Evolutionary conservation across 345 rosid species (phyloP).

Genomic region (Syzygium jambos): DNA sequence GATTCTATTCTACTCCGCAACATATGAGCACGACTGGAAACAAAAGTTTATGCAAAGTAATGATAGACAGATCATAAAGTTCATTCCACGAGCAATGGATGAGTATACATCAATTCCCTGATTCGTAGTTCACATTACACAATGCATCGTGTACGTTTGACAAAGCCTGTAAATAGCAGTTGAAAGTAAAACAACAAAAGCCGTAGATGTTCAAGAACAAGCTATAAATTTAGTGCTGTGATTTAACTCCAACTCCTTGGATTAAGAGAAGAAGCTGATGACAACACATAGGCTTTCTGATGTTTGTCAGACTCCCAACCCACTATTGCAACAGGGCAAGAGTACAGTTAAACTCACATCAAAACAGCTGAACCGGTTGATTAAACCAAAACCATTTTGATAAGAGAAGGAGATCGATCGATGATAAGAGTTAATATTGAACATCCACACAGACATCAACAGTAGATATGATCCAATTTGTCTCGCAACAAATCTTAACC

Average conservation of each 20-base stretch:
- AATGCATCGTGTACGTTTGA: not conserved
- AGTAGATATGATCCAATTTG: not conserved
- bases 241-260: slow-evolving; percentile 3
- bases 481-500: not conserved
- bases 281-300: not conserved
- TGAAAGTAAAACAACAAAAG: not conserved
- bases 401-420: not conserved
- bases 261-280: slow-evolving; percentile 6
- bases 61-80: not conserved
- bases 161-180: not conserved
- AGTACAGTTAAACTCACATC: slow-evolving; percentile 4
- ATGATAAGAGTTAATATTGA: not conserved
- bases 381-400: not conserved
- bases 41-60: not conserved
- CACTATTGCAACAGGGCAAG: not conserved
- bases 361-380: not conserved
- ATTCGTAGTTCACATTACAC: not conserved
- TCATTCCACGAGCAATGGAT: not conserved
- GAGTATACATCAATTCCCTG: not conserved
- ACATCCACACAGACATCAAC: not conserved
- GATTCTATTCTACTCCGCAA: not conserved
- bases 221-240: not conserved
- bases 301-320: slow-evolving; percentile 8
- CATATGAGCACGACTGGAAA: not conserved
- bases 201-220: not conserved